Conservation (phyloP, 768 basidiomycete species). For the Lactifluus piperatus region DNA sequence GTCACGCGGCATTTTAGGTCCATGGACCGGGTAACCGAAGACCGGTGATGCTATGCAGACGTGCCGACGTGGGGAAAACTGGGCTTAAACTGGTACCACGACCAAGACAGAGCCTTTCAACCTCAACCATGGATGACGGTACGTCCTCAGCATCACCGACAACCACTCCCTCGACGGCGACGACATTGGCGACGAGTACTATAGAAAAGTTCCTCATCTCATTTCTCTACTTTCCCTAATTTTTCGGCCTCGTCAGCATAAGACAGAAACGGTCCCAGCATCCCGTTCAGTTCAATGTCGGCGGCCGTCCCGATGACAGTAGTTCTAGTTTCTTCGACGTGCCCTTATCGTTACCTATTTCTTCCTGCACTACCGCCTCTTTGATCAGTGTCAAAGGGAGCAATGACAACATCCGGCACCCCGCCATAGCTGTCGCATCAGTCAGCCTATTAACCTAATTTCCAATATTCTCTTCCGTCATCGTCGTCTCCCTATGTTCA, state of each 20-base stretch:
- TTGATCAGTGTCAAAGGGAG: slow-evolving; percentile 21
- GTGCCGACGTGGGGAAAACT: not conserved
- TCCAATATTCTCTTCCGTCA: slow-evolving; percentile 19
- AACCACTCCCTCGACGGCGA: slow-evolving; percentile 39
- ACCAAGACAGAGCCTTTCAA: slow-evolving; percentile 19
- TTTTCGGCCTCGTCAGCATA: slow-evolving; percentile 19
- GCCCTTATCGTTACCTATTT: slow-evolving; percentile 9
- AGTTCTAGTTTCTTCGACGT: slow-evolving; percentile 11
- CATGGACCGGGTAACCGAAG: not conserved
- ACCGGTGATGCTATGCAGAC: not conserved
- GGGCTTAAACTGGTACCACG: slow-evolving; percentile 17
- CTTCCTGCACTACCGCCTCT: slow-evolving; percentile 20
- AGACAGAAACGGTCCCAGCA: slow-evolving; percentile 18
- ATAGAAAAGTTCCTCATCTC: slow-evolving; percentile 15
- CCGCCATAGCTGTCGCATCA: slow-evolving; percentile 17
- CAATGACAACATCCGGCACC: slow-evolving; percentile 15
- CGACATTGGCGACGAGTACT: slow-evolving; percentile 37
- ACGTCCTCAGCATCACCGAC: slow-evolving; percentile 76
- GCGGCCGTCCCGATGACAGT: slow-evolving; percentile 20
- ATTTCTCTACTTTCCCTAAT: slow-evolving; percentile 19
- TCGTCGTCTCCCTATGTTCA: slow-evolving; percentile 27
- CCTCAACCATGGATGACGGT: slow-evolving; percentile 56
- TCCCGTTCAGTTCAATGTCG: slow-evolving; percentile 17
- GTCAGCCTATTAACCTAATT: slow-evolving; percentile 19
- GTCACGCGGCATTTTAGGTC: slow-evolving; percentile 7